Conservation (phyloP, 2,329 filamentous ascomycete genomes). For the Byssochlamys sp. region DNA sequence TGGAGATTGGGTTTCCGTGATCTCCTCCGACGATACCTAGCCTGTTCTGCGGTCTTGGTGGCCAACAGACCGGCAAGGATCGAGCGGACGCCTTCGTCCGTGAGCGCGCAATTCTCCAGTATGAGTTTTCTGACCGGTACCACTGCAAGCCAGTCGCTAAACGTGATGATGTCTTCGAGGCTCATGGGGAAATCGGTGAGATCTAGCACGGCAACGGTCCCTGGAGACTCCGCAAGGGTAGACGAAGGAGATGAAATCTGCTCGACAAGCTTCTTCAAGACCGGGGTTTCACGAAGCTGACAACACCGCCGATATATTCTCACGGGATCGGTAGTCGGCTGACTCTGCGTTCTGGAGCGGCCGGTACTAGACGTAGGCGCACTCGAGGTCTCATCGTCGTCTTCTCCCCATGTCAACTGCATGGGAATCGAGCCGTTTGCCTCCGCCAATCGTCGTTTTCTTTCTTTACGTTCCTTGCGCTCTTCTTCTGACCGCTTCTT, state of each 20-base stretch:
- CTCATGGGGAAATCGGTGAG: constrained; percentile 77
- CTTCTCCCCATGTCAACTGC: constrained; percentile 63
- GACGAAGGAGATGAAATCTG: constrained; percentile 68
- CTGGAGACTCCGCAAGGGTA: constrained; percentile 52
- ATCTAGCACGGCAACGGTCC: constrained; percentile 73
- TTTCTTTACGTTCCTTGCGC: constrained; percentile 82
- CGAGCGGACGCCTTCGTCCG: constrained; percentile 75
- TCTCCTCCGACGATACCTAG: constrained; percentile 40
- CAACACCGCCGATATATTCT: constrained; percentile 91
- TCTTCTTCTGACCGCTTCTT: constrained; percentile 93
- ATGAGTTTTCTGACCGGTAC: constrained; percentile 81
- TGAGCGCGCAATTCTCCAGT: constrained; percentile 76
- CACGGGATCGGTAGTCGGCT: constrained; percentile 80
- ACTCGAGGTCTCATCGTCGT: constrained; percentile 46
- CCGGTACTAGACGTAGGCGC: constrained; percentile 19
- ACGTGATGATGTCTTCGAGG: constrained; percentile 69
- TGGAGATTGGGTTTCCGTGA: constrained; percentile 28
- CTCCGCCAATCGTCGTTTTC: constrained; percentile 72
- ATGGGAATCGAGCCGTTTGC: constrained; percentile 79
- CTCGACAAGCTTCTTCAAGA: constrained; percentile 82
- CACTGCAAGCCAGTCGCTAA: constrained; percentile 88
- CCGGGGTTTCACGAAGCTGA: constrained; percentile 82
- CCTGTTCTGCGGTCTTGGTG: constrained; percentile 57
- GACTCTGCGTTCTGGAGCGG: constrained; percentile 48
- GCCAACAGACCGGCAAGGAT: constrained; percentile 78